These are phyloP conservation scores for Citrullus amarus DNA, from an alignment of 306 rosid genomes.

Conservation along the genomic window DNA sequence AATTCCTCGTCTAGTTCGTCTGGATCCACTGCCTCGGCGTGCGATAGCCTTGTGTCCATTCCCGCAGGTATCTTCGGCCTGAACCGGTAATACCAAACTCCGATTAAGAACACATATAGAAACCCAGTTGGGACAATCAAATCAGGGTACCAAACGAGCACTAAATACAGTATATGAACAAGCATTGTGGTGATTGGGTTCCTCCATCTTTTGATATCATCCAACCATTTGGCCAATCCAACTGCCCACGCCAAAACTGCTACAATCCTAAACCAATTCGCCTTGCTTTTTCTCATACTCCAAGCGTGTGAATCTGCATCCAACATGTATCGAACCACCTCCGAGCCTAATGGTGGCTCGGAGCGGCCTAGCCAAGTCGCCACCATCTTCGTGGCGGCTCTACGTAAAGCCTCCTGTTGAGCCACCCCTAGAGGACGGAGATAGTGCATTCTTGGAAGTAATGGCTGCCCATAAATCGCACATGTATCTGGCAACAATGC, in stretches of 20 bases:
- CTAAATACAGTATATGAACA: slow-evolving; percentile 61
- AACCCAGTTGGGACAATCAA: slow-evolving; percentile 79
- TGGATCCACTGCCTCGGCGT: slow-evolving; percentile 64
- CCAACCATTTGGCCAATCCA: slow-evolving; percentile 85
- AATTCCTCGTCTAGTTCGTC: slow-evolving; percentile 86
- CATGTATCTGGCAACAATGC: slow-evolving; percentile 65
- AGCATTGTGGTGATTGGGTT: slow-evolving; percentile 68
- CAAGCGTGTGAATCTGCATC: slow-evolving; percentile 86
- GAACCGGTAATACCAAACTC: slow-evolving; percentile 86
- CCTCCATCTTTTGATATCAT: slow-evolving; percentile 68
- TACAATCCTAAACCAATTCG: slow-evolving; percentile 90
- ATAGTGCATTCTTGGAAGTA: slow-evolving; percentile 82
- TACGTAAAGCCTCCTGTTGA: slow-evolving; percentile 76
- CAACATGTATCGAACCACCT: slow-evolving; percentile 84
- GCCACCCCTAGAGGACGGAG: slow-evolving; percentile 81
- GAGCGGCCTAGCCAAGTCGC: slow-evolving; percentile 69
- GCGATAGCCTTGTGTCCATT: slow-evolving; percentile 72
- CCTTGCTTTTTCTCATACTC: slow-evolving; percentile 92
- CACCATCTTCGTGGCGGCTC: slow-evolving; percentile 71
- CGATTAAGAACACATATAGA: slow-evolving; percentile 66
- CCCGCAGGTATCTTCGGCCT: slow-evolving; percentile 80
- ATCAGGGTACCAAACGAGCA: slow-evolving; percentile 98
- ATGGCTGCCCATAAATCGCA: slow-evolving; percentile 61
- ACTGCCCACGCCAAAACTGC: slow-evolving; percentile 77
- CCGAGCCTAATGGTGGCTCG: slow-evolving; percentile 74